Conservation (phyloP, 1,284 basidiomycete genomes). For the Ceratobasidium sp. region DNA sequence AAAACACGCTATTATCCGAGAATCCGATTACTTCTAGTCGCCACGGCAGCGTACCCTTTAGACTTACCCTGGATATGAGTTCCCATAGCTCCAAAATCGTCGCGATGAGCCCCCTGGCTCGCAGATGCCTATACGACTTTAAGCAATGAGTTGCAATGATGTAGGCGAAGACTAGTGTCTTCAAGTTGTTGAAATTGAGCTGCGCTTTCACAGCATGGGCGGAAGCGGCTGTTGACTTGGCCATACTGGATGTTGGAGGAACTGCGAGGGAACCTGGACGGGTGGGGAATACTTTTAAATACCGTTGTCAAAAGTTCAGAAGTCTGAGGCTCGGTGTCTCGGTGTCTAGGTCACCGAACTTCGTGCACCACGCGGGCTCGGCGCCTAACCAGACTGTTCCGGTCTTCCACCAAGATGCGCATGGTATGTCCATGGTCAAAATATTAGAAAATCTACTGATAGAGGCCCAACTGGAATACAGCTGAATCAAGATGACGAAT, state of each 20-base stretch:
- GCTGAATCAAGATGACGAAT: constrained; percentile 72
- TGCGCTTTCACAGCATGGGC: constrained; percentile 40
- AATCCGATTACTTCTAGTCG: background rate
- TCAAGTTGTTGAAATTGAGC: constrained; percentile 57
- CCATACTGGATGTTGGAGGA: background rate
- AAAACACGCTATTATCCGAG: constrained; percentile 59
- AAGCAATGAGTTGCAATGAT: constrained; percentile 55
- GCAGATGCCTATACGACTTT: constrained; percentile 70
- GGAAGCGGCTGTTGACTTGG: constrained; percentile 8
- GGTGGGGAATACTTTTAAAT: constrained; percentile 14
- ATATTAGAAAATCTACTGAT: background rate
- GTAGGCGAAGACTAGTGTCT: constrained; percentile 68
- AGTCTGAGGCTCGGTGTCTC: constrained; percentile 5
- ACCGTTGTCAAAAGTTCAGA: constrained; percentile 3
- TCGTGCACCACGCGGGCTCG: background rate
- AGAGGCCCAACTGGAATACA: constrained; percentile 43
- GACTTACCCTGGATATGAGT: constrained; percentile 59
- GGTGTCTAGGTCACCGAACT: constrained; percentile 15
- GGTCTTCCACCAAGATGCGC: constrained; percentile 44
- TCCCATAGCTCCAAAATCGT: constrained; percentile 59
- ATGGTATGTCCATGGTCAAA: constrained; percentile 43
- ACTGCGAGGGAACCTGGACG: background rate
- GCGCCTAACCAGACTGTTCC: constrained; percentile 19
- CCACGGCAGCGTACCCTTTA: background rate
- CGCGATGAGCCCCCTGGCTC: constrained; percentile 67